phyloP scores from a whole-genome alignment of 2,329 filamentous ascomycete genomes.

The Aspergillus caelatus region DNA sequence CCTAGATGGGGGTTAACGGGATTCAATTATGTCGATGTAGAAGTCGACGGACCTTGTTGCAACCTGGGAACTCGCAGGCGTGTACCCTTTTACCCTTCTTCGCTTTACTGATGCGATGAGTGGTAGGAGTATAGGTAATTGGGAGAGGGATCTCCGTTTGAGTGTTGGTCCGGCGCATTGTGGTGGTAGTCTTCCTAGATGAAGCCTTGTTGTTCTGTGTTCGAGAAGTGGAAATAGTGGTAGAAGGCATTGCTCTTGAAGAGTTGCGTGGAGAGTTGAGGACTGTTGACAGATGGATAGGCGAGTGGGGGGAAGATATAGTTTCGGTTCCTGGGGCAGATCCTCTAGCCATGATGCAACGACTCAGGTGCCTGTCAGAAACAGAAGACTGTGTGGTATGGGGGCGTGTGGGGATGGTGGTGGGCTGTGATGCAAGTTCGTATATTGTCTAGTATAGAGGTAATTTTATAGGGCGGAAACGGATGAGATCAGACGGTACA shows the following conservation, averaged over 20 bases:
- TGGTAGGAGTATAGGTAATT: conserved; percentile 53
- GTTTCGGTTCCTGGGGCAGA: conserved; percentile 26
- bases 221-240: not conserved
- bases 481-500: conserved; percentile 19
- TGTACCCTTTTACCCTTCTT: conserved; percentile 57
- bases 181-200: conserved; percentile 24
- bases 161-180: conserved; percentile 33
- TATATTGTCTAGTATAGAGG: conserved; percentile 14
- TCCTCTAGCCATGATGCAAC: conserved; percentile 26
- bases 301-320: conserved; percentile 25
- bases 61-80: conserved; percentile 50
- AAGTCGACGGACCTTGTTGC: conserved; percentile 46
- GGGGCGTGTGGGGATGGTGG: conserved; percentile 18
- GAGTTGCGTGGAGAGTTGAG: conserved; percentile 24
- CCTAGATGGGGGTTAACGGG: conserved; percentile 29
- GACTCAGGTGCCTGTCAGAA: conserved; percentile 21
- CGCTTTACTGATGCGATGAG: conserved; percentile 54
- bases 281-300: conserved; percentile 25
- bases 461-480: not conserved
- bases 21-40: conserved; percentile 14
- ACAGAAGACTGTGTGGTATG: conserved; percentile 16
- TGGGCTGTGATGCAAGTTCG: conserved; percentile 24
- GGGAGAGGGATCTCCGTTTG: conserved; percentile 35
- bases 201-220: conserved; percentile 2
- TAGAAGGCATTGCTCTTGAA: conserved; percentile 17